phyloP scores from a whole-genome alignment of 2,329 filamentous ascomycete genomes.

The Annulohypoxylon truncatum region DNA sequence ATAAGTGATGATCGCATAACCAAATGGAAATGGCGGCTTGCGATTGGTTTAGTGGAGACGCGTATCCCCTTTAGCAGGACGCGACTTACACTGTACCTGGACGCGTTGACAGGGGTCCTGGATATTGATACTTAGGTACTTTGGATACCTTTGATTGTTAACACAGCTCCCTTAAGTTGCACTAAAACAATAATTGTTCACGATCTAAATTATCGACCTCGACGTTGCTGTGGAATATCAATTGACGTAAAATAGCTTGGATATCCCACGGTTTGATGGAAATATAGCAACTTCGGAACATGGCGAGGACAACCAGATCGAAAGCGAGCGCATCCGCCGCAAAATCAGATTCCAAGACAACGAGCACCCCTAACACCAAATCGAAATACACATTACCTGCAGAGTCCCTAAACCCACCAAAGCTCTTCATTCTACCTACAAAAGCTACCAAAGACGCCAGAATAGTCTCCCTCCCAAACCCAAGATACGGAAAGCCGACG shows the following conservation, averaged over 20 bases:
- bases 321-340: slow-evolving; percentile 51
- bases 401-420: slow-evolving; percentile 58
- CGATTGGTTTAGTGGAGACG: slow-evolving; percentile 33
- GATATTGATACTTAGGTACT: slow-evolving; percentile 7
- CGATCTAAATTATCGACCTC: neutral
- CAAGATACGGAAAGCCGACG: slow-evolving; percentile 64
- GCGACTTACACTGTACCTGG: slow-evolving; percentile 16
- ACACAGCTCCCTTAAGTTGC: slow-evolving; percentile 9
- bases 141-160: slow-evolving; percentile 11
- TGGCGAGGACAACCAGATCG: slow-evolving; percentile 64
- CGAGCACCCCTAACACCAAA: slow-evolving; percentile 41
- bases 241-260: neutral
- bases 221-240: neutral
- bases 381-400: slow-evolving; percentile 58
- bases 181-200: neutral
- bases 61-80: slow-evolving; percentile 25
- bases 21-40: slow-evolving; percentile 6
- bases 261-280: slow-evolving; percentile 1
- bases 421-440: slow-evolving; percentile 71
- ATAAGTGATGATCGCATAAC: slow-evolving; percentile 19
- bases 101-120: slow-evolving; percentile 33
- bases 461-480: slow-evolving; percentile 70
- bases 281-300: slow-evolving; percentile 43
- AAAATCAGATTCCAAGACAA: slow-evolving; percentile 45
- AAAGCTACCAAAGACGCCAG: slow-evolving; percentile 64